Conservation (phyloP, 495 filamentous ascomycete genomes). For the Aspergillus haitiensis region DNA sequence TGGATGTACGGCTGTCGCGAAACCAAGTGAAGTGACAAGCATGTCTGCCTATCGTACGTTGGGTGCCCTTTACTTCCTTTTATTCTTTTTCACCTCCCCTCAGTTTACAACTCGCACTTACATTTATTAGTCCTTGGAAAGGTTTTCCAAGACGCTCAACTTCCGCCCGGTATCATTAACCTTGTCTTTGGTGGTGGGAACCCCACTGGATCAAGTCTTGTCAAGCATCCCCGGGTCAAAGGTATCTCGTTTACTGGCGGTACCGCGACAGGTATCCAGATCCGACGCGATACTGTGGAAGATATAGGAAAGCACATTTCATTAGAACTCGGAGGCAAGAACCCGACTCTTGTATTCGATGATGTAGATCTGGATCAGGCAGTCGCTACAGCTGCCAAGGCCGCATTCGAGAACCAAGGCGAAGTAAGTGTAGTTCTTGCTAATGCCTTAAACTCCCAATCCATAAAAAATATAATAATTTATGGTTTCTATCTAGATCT, state of each 20-base stretch:
- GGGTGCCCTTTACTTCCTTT: too few species aligned
- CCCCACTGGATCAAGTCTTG: constrained; percentile 19
- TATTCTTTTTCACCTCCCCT: neutral
- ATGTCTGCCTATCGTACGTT: constrained; percentile 24
- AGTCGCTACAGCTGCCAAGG: constrained; percentile 19
- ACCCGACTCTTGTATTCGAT: constrained; percentile 39
- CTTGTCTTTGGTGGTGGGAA: constrained; percentile 21
- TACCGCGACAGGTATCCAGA: constrained; percentile 23
- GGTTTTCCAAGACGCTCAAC: constrained; percentile 21
- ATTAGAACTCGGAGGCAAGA: constrained; percentile 45
- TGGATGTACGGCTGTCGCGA: constrained; percentile 38
- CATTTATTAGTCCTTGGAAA: constrained; percentile 18
- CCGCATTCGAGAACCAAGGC: constrained; percentile 35
- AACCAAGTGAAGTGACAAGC: constrained; percentile 27
- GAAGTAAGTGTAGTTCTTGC: constrained; percentile 27
- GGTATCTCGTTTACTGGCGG: constrained; percentile 29
- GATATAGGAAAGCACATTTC: constrained; percentile 47
- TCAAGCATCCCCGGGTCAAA: constrained; percentile 17
- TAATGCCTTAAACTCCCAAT: too few species aligned
- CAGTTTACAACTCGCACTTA: neutral
- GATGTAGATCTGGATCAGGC: constrained; percentile 31
- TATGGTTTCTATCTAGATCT: constrained; percentile 24
- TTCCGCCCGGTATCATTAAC: constrained; percentile 26
- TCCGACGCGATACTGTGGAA: constrained; percentile 32
- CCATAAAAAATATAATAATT: neutral